Evolutionary conservation across 108 stramenopile genomes (phyloP).

Genomic region (Craspedostauros australis): DNA sequence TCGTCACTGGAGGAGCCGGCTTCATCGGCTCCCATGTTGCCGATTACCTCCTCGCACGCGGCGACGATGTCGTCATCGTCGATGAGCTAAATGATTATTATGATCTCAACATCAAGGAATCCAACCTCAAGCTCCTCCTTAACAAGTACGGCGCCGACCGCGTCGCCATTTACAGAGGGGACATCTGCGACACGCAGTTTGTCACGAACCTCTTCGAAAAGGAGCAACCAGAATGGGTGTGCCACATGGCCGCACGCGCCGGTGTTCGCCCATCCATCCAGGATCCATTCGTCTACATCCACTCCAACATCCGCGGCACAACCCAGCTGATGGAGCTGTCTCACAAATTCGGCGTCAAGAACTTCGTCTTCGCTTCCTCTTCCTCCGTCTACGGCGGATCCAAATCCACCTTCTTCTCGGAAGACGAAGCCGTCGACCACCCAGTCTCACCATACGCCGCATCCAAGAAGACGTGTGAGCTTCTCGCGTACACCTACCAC

Average conservation of each 20-base stretch:
- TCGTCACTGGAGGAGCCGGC: constrained; percentile 91
- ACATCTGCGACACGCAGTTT: constrained; percentile 85
- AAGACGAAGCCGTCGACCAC: constrained; percentile 84
- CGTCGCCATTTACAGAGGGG: constrained; percentile 42
- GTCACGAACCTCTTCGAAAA: constrained; percentile 61
- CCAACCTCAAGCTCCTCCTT: constrained; percentile 45
- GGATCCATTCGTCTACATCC: constrained; percentile 91
- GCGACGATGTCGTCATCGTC: constrained; percentile 83
- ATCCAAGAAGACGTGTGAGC: constrained; percentile 85
- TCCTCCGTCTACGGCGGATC: constrained; percentile 90
- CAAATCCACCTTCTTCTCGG: constrained; percentile 75
- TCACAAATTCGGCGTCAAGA: constrained; percentile 54
- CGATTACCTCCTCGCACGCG: constrained; percentile 63
- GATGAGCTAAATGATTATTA: constrained; percentile 97
- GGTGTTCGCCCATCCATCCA: constrained; percentile 89
- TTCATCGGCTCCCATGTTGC: constrained; percentile 85
- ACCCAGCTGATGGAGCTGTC: constrained; percentile 77
- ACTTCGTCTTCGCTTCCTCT: constrained; percentile 88
- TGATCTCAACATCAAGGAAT: constrained; percentile 71
- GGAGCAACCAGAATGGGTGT: constrained; percentile 66
- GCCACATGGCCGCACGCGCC: constrained; percentile 89
- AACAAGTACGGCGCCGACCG: background rate
- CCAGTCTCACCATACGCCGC: constrained; percentile 69
- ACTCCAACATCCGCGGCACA: constrained; percentile 85
- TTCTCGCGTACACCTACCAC: constrained; percentile 88